Base-by-base conservation (phyloP, 305 asterid species). In the Fraxinus angustifolia region DNA sequence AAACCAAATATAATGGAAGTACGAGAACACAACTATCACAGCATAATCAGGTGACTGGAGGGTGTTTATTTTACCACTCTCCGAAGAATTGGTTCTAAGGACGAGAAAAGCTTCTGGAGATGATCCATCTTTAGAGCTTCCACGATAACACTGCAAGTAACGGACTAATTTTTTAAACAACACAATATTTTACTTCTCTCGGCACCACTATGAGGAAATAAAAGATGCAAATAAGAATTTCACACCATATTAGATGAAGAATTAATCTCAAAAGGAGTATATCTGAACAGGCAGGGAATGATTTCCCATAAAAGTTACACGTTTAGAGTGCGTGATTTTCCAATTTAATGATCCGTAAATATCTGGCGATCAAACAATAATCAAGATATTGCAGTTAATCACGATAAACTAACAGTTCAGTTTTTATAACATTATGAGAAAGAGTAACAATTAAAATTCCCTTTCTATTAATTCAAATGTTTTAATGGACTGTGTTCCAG, bases 111-210 rank as follows among this genome's bases (percentile, higher is more conserved):
- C 91, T 91, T 95, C 88, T 95, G 97, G 80, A 93, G 96, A 87
- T 97, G 93, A 88, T 95, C 99, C 84, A 95, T 86, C 90, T 95
- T 95, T 58, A 93, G 87, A 73, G 99, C 99, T 89, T 95, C 99
- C 83, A 95, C 97, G 86, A 95, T 93, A 72, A 95, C 99, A 78
- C 99, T 93, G 95, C 91, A 90, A 50, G 60, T 53, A 83, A 78
- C 70, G 77, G 38, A 70, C 16, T 30, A 56, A 42, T 48, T 31
- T 42, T 38, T 73, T 26, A 19, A 65, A 75, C 30, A 50, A 33
- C 65, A 78, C 35, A n/a, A 50, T 8, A 23, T n/a, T 75, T 34
- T 21, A 17, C 2, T 70, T 73, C 71, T 33, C 42, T 71, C 71
- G 21, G 40, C 84, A 82, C 56, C 34, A 56, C 65, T 23, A 35